Conservation (phyloP, 148 eudicot species). For the Camellia granthamiana region DNA sequence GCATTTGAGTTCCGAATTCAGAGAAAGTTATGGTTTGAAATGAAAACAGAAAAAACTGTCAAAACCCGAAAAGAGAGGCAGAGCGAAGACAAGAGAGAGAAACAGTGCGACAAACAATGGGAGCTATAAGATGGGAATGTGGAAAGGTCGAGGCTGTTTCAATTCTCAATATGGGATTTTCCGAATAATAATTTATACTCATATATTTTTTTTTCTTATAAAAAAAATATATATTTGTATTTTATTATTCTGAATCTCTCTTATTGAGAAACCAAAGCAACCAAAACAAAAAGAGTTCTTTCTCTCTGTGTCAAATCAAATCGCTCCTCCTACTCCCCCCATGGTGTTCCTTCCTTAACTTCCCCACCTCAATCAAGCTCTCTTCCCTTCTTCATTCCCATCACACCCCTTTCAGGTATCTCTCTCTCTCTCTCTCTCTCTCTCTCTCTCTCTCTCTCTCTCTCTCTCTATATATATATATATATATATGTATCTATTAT, state of each 20-base stretch:
- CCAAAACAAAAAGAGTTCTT: constrained; percentile 6
- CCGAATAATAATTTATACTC: not conserved
- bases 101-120: not conserved
- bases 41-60: not conserved
- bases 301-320: not conserved
- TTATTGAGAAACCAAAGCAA: not conserved
- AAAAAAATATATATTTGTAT: not conserved
- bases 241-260: constrained; percentile 11
- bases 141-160: not conserved
- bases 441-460: not conserved
- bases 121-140: not conserved
- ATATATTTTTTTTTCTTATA: not conserved
- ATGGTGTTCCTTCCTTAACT: constrained; percentile 8
- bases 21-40: not conserved
- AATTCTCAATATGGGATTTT: not conserved
- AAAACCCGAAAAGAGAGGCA: not conserved
- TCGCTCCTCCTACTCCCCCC: not conserved
- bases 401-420: not conserved
- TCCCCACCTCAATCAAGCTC: not conserved
- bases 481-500: not conserved
- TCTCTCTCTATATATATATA: not conserved
- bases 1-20: no score
- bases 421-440: not conserved
- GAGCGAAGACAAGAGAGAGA: not conserved
- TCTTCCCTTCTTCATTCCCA: not conserved